These are phyloP conservation scores for Mycena olivaceomarginata DNA, from an alignment of 768 basidiomycete genomes.

Conservation along the genomic window DNA sequence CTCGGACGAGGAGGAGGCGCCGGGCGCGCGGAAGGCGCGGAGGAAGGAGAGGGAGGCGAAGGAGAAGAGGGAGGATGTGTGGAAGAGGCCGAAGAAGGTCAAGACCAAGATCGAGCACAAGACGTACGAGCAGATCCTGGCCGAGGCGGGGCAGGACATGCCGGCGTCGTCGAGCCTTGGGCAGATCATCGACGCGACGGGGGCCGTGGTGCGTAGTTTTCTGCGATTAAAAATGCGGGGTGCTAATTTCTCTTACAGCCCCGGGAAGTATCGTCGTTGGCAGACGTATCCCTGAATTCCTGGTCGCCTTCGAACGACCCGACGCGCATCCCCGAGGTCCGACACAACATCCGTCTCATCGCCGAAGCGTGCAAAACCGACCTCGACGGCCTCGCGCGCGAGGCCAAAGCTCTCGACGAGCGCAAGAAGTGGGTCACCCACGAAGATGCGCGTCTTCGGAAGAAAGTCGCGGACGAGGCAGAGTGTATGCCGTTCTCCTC, in stretches of 20 bases:
- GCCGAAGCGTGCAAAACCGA: conserved; percentile 88
- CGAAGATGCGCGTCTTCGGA: conserved; percentile 84
- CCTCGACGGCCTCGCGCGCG: conserved; percentile 91
- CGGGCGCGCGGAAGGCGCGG: conserved; percentile 66
- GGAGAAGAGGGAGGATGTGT: conserved; percentile 83
- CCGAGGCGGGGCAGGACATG: conserved; percentile 84
- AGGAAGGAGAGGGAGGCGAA: conserved; percentile 74
- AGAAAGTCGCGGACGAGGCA: conserved; percentile 85
- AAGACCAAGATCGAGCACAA: conserved; percentile 94
- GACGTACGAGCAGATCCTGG: conserved; percentile 96
- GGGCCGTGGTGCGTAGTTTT: conserved; percentile 83
- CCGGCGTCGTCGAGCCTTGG: conserved; percentile 76
- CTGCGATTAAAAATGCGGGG: not conserved
- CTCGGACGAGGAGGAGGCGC: conserved; percentile 83
- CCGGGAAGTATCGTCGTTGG: conserved; percentile 91
- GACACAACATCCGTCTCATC: conserved; percentile 95
- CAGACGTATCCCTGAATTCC: conserved; percentile 82
- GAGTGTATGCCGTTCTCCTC: conserved; percentile 72
- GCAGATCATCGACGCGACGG: conserved; percentile 95
- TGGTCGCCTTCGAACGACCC: conserved; percentile 94
- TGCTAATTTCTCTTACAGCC: conserved; percentile 68
- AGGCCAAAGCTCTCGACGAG: conserved; percentile 90
- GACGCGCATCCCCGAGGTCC: conserved; percentile 95
- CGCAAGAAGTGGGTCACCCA: conserved; percentile 81
- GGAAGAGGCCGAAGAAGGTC: conserved; percentile 91